Evolutionary conservation across 2,329 filamentous ascomycete genomes (phyloP), one percentile per base, ranked within the genome.

Genomic region (Trichoderma sp.): DNA sequence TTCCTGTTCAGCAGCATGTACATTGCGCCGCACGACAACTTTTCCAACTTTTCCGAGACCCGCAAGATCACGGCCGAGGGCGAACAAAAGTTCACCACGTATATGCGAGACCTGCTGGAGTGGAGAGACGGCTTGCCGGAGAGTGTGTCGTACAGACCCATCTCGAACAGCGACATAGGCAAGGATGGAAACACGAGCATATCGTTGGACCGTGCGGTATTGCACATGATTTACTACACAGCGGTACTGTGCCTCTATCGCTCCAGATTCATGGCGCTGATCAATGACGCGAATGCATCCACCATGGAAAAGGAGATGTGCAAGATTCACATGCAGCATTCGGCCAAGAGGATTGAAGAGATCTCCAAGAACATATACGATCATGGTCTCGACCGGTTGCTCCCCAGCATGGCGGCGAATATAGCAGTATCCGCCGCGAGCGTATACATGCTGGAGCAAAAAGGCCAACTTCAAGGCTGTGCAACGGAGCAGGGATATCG

Each of bases 91-190:
- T 67, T 67, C 37, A 59, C 64, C n/a, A 67, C 64, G 40, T 67
- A 67, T 29, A 59, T 67, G 19, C 64, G 64, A n/a, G 64, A 67
- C 64, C 55, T 67, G 55, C 55, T 67, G 40, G 64, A 67, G 55
- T 67, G 64, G 64, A 31, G 64, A n/a, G 64, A 67, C 4, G 64
- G 40, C 37, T 16, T 67, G 55, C 64, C 64, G 16, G 64, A 67
- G 64, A 58, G 64, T 14, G 64, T 67, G 10, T 67, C 64, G 31
- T 67, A 67, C 8, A 40, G 64, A 19, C 64, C 64, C 55, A 67
- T 67, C 40, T 67, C 55, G 29, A 59, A n/a, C 16, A 67, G 55
- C 21, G 64, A 67, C 64, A 59, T 67, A 19, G 27, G 64, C 64
- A 59, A 52, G 55, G 64, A 67, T 31, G 64, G 64, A 13, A 67